Base-by-base conservation (phyloP, 768 basidiomycete genomes). In the Cyathus striatus region DNA sequence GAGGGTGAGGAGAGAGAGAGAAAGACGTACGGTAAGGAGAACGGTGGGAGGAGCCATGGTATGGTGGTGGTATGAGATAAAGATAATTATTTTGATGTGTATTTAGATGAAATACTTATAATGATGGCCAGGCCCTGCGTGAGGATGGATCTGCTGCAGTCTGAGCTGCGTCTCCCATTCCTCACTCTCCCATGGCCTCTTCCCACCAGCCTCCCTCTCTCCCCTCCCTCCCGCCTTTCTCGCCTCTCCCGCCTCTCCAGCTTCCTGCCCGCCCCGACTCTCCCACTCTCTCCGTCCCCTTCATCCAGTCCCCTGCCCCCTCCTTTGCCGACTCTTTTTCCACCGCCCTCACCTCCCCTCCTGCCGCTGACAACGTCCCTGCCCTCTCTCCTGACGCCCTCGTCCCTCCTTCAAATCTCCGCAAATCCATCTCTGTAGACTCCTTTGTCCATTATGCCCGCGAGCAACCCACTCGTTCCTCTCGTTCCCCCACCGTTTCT, bases 391-490 rank as follows among this genome's bases (percentile, higher is more conserved):
- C 55, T 22, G 53, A 62, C 26, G 56, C 63, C 42, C 57, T 62
- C 42, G 46, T 54, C 34, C 61, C 66, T 17, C 54, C 68, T 17
- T 63, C 68, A 36, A 60, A 56, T 46, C 73, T 89, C 42, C 75
- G 84, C 53, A 88, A 88, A 65, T 83, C 86, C 22, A 62, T 84
- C 46, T 89, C 87, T 17, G 85, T 81, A 46, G 87, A 89, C 60
- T 89, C 87, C 7, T 83, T 89, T 59, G 72, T 76, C 38, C 66
- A 65, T 25, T 67, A 68, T 54, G 61, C 63, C 50, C 66, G 64
- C 49, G 66, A 70, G 58, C 38, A 45, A 60, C 22, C 49, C 61
- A 59, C 68, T 32, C 65, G 69, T 3, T 61, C 67, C 14, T 64
- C 61, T 54, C 62, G 72, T 53, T 63, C 56, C 47, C 58, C 60